A percentile compares a stretch with the other conserved stretches of the same genome.
Evolutionary conservation across 805 yeast species (phyloP).

Genomic region (Scheffersomyces ergatensis): DNA sequence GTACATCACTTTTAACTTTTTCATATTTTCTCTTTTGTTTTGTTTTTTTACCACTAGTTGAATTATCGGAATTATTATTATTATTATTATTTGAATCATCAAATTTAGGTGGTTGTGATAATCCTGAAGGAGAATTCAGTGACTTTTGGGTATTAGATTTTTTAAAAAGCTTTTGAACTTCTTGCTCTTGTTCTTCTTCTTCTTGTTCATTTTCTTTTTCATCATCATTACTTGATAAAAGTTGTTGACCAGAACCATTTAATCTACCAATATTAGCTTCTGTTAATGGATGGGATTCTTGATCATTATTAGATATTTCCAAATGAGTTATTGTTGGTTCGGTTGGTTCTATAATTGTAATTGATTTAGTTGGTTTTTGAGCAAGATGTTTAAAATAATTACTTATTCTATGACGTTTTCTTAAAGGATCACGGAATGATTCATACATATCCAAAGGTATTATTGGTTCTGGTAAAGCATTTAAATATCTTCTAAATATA

Average conservation of each 20-base stretch:
- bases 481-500: slow-evolving; percentile 77
- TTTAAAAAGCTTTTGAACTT: no score
- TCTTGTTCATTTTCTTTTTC: neutral
- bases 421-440: slow-evolving; percentile 72
- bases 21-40: slow-evolving; percentile 50
- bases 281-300: slow-evolving; percentile 22
- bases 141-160: neutral
- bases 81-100: neutral
- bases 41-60: slow-evolving; percentile 12
- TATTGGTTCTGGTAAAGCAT: slow-evolving; percentile 88
- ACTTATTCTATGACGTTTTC: slow-evolving; percentile 59
- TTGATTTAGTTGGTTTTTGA: slow-evolving; percentile 29
- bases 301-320: slow-evolving; percentile 5
- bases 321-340: neutral
- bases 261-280: slow-evolving; percentile 32
- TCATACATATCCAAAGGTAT: slow-evolving; percentile 78
- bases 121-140: neutral
- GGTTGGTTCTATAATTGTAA: slow-evolving; percentile 5
- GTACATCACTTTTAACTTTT: slow-evolving; percentile 60
- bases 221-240: neutral
- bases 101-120: neutral
- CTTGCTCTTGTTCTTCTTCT: neutral
- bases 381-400: slow-evolving; percentile 64
- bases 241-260: slow-evolving; percentile 11
- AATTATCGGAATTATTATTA: neutral